phyloP scores from a whole-genome alignment of 352 stramenopile genomes.

The Phytophthora colocasiae region DNA sequence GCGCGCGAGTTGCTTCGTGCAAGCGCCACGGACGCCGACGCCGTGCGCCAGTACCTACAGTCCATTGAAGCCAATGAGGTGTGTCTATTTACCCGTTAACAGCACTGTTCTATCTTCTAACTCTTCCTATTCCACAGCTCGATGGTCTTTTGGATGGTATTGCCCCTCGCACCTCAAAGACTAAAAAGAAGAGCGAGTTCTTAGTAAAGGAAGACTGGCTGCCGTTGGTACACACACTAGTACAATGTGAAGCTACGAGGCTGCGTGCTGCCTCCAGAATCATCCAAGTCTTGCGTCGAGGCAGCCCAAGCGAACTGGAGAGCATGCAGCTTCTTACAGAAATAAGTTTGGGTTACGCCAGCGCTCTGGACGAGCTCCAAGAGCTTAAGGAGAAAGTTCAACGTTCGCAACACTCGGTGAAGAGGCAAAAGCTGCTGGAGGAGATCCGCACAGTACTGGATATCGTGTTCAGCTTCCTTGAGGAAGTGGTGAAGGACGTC shows the following conservation, averaged over 20 bases:
- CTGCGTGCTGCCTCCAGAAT: constrained; percentile 65
- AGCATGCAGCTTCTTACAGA: constrained; percentile 82
- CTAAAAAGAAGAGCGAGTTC: constrained; percentile 44
- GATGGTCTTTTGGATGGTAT: constrained; percentile 69
- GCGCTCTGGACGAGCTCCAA: constrained; percentile 44
- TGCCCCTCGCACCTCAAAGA: constrained; percentile 23
- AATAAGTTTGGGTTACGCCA: constrained; percentile 72
- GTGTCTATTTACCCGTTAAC: not conserved
- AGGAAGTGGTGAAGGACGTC: constrained; percentile 45
- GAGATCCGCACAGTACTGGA: constrained; percentile 67
- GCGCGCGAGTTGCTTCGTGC: constrained; percentile 68
- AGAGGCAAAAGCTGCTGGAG: constrained; percentile 36
- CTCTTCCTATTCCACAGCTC: constrained; percentile 40
- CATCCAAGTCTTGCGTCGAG: constrained; percentile 63
- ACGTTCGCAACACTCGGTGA: constrained; percentile 11
- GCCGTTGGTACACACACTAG: constrained; percentile 63
- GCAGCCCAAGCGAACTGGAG: constrained; percentile 69
- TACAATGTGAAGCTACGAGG: constrained; percentile 61
- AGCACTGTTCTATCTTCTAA: no score
- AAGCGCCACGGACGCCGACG: constrained; percentile 63
- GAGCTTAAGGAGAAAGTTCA: constrained; percentile 7
- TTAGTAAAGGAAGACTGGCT: constrained; percentile 63
- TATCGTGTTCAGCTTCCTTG: constrained; percentile 61
- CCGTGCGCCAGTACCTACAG: constrained; percentile 67
- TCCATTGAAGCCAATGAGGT: constrained; percentile 72